These are phyloP conservation scores for Paxillus rubicundulus DNA, from an alignment of 768 basidiomycete genomes.

Conservation along the genomic window DNA sequence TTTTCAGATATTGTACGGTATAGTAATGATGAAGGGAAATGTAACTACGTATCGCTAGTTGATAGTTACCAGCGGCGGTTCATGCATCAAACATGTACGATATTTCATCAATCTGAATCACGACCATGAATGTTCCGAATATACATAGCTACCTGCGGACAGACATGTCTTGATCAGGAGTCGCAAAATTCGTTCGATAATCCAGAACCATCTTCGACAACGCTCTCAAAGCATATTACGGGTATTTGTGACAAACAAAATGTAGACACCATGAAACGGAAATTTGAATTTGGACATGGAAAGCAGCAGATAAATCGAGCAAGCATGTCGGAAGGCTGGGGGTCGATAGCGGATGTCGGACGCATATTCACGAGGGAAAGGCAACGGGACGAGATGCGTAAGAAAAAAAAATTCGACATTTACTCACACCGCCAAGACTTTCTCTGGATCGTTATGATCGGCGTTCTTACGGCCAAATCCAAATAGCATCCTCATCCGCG, in stretches of 20 bases:
- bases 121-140: too few species aligned
- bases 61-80: too few species aligned
- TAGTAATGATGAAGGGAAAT: too few species aligned
- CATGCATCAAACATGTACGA: too few species aligned
- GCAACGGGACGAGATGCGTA: not conserved
- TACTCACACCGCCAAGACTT: conserved; percentile 2
- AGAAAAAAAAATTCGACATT: not conserved
- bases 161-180: not conserved
- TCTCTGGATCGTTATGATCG: not conserved
- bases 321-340: not conserved
- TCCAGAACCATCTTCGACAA: too few species aligned
- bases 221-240: too few species aligned
- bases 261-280: conserved; percentile 15
- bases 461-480: conserved; percentile 17
- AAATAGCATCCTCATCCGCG: conserved; percentile 17
- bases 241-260: not conserved
- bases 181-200: not conserved
- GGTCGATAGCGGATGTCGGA: too few species aligned
- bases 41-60: too few species aligned
- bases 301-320: not conserved
- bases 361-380: too few species aligned
- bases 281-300: not conserved
- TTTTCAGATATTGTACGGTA: not conserved
- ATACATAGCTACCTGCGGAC: too few species aligned
- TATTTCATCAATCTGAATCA: too few species aligned